phyloP scores from a whole-genome alignment of 805 yeast species.

The Candida awuae region DNA sequence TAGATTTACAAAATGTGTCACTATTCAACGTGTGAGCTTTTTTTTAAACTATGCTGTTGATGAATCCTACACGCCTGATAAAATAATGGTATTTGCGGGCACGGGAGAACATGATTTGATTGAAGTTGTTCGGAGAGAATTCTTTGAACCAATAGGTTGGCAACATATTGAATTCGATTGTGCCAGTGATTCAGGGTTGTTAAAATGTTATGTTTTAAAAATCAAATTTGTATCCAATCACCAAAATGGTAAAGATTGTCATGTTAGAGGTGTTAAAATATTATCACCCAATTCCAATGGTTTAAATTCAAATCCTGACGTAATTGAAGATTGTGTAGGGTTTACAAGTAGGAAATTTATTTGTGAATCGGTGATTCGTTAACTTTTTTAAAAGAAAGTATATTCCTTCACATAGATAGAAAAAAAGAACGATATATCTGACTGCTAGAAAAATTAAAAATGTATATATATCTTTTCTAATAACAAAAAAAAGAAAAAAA shows the following conservation, averaged over 20 bases:
- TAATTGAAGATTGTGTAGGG: slow-evolving; percentile 21
- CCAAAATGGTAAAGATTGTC: slow-evolving; percentile 95
- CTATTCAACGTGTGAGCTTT: slow-evolving; percentile 57
- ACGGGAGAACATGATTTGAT: slow-evolving; percentile 70
- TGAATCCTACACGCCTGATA: slow-evolving; percentile 88
- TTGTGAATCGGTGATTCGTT: slow-evolving; percentile 29
- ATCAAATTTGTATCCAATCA: slow-evolving; percentile 66
- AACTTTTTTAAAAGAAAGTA: not conserved
- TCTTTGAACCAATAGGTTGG: slow-evolving; percentile 75
- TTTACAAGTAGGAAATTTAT: slow-evolving; percentile 28
- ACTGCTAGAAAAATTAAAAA: too few species aligned
- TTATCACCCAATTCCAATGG: slow-evolving; percentile 34
- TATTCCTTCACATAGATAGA: not conserved
- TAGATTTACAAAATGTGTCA: slow-evolving; percentile 71
- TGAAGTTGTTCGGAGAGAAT: slow-evolving; percentile 52
- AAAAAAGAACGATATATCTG: not conserved
- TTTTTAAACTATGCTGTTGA: slow-evolving; percentile 67
- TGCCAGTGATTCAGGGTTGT: slow-evolving; percentile 43
- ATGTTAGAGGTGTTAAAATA: slow-evolving; percentile 66
- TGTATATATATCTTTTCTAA: too few species aligned
- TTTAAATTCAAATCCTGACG: slow-evolving; percentile 18
- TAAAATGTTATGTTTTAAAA: slow-evolving; percentile 61
- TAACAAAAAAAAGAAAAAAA: too few species aligned
- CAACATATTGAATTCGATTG: slow-evolving; percentile 52
- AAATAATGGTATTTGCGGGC: slow-evolving; percentile 60